Evolutionary conservation across 805 yeast species (phyloP), one percentile per base, ranked within the genome.

Genomic region (Metschnikowia vanudenii): DNA sequence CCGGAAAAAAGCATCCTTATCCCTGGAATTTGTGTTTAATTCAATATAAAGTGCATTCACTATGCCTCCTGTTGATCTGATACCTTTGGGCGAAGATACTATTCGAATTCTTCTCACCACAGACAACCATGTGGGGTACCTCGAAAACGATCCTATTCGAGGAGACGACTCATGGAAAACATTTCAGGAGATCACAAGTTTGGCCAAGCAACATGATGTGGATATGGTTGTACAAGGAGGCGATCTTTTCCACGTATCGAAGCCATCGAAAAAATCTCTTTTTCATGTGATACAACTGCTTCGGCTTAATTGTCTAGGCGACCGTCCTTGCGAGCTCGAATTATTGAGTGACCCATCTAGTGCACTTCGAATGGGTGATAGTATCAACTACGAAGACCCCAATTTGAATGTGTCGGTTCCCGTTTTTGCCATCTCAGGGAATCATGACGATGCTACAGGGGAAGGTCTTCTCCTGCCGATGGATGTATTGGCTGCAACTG

Each of bases 391-490:
- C 62, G 94, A 88, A 60, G 98, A 94, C 63, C 89, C 92, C 1
- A 89, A 94, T 63, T 66, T 88, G 50, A 94, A 94, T 64, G 84
- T 94, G 2, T 82, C 96, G 0, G 78, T 91, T 13, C 99, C 99
- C 0, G 78, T 94, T 8, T 89, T 94, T 71, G 92, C 91, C 6
- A 92, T 94, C 3, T 82, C 92, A 38, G 99, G 99, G 2, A 94
- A 94, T 59, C 99, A 94, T 63, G 99, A 94, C 65, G 98, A 94
- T 65, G 88, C 96, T 3, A 87, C 96, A 0, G 98, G 98, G 1
- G 87, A 82, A 43, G 84, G 85, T 18, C 67, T 88, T 44, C 69
- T 94, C 12, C 82, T 91, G 45, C 96, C 99, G 0, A 72, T 94
- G 73, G 99, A 94, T 64, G 68, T 94, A 3, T 68, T 94, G 11